Evolutionary conservation across 805 yeast species (phyloP).

Genomic region (Candida coleopterorum): DNA sequence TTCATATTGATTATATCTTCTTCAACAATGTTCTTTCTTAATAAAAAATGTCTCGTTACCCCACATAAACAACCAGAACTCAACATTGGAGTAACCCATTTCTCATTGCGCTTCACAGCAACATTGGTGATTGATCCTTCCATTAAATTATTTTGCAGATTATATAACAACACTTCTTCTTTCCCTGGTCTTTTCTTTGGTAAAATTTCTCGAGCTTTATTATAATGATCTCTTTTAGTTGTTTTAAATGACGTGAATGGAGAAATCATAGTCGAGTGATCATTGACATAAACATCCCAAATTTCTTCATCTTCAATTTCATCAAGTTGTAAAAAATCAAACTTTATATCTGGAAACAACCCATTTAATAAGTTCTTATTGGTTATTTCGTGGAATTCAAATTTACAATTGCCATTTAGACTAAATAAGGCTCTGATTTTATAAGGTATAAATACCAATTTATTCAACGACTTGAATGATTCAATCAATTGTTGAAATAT

Average conservation of each 20-base stretch:
- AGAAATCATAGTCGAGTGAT: conserved; percentile 47
- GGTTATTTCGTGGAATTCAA: conserved; percentile 30
- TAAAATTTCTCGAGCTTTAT: conserved; percentile 53
- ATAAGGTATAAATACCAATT: conserved; percentile 21
- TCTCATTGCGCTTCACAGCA: conserved; percentile 51
- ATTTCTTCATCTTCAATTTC: conserved; percentile 9
- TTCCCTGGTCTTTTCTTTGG: conserved; percentile 33
- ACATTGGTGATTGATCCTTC: conserved; percentile 85
- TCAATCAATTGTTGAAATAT: conserved; percentile 32
- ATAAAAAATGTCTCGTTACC: conserved; percentile 62
- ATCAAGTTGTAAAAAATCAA: background rate
- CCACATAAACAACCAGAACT: conserved; percentile 83
- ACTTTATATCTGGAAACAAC: conserved; percentile 8
- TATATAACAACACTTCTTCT: conserved; percentile 67
- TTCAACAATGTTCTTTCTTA: conserved; percentile 46
- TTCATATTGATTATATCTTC: conserved; percentile 47
- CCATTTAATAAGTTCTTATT: conserved; percentile 27
- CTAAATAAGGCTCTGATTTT: conserved; percentile 29
- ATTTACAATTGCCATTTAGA: conserved; percentile 22
- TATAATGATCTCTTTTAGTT: conserved; percentile 62
- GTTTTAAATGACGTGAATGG: conserved; percentile 89
- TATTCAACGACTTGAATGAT: conserved; percentile 21
- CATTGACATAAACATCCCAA: conserved; percentile 65
- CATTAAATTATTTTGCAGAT: conserved; percentile 52
- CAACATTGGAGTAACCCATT: conserved; percentile 81